phyloP scores from a whole-genome alignment of 371 early-diverging fungal genomes.

The Agmasoma carcini region DNA sequence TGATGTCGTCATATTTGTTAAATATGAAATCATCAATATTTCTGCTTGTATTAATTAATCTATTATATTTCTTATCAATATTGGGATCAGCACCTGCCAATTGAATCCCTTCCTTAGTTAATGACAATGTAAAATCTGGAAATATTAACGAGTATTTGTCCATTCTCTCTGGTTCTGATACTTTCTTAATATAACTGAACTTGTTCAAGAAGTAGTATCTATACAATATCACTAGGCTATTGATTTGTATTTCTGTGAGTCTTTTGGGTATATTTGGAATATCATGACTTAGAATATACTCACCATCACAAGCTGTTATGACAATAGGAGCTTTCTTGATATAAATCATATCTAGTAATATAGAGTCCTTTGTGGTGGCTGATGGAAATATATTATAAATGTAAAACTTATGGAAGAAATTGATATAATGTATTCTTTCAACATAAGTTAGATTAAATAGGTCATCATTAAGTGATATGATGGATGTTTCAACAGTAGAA shows the following conservation, averaged over 20 bases:
- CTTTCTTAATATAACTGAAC: constrained; percentile 3
- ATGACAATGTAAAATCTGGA: too few relatives aligned
- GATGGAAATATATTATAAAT: constrained; percentile 7
- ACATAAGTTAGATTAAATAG: background rate
- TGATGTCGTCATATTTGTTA: too few relatives aligned
- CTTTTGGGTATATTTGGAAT: background rate
- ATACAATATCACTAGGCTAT: background rate
- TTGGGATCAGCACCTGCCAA: too few relatives aligned
- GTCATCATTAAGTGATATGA: constrained; percentile 3
- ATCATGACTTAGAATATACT: background rate
- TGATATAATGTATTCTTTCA: constrained; percentile 2
- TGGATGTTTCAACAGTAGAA: background rate
- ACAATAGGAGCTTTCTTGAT: background rate
- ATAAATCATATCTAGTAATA: background rate
- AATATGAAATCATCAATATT: too few relatives aligned
- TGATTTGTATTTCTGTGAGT: background rate
- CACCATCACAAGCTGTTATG: background rate
- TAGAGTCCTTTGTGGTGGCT: background rate
- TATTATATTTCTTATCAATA: too few relatives aligned
- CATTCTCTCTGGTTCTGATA: too few relatives aligned
- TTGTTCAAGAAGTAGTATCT: background rate
- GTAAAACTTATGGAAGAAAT: constrained; percentile 3
- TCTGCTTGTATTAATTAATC: too few relatives aligned
- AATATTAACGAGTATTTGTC: too few relatives aligned
- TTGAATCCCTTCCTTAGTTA: too few relatives aligned